Conservation (phyloP, 2,329 filamentous ascomycete species). For the Xylaria sp. region DNA sequence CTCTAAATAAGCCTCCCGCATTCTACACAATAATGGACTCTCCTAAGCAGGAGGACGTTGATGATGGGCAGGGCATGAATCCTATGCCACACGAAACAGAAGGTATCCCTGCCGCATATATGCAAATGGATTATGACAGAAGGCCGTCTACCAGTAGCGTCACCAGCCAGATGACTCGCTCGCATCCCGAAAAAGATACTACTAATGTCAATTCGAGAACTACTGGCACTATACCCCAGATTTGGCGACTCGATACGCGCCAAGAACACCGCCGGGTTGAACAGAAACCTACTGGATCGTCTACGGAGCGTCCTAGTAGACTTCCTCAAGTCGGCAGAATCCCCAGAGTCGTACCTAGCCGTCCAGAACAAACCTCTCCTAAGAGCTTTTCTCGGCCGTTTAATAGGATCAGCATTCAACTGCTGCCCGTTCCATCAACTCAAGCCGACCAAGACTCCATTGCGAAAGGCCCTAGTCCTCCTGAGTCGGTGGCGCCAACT, state of each 20-base stretch:
- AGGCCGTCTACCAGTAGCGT: constrained; percentile 39
- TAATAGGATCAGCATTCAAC: constrained; percentile 63
- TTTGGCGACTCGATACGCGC: constrained; percentile 27
- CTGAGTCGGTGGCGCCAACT: constrained; percentile 56
- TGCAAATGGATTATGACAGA: constrained; percentile 27
- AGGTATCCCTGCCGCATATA: constrained; percentile 45
- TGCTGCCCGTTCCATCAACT: constrained; percentile 47
- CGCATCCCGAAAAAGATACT: not conserved
- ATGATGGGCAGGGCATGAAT: constrained; percentile 54
- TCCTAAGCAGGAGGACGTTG: constrained; percentile 60
- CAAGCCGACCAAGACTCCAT: constrained; percentile 55
- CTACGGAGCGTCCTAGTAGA: constrained; percentile 65
- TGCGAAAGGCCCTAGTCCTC: constrained; percentile 61
- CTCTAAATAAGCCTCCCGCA: constrained; percentile 64
- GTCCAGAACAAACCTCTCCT: constrained; percentile 73
- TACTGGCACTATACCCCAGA: constrained; percentile 22
- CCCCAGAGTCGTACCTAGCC: constrained; percentile 79
- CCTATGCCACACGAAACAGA: constrained; percentile 64
- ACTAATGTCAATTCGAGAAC: constrained; percentile 13
- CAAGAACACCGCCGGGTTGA: constrained; percentile 21
- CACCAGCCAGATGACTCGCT: constrained; percentile 4
- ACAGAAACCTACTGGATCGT: constrained; percentile 6
- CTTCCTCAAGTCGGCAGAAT: constrained; percentile 87
- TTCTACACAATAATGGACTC: constrained; percentile 73
- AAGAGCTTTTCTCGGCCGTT: constrained; percentile 91